Conservation (phyloP, 306 rosid species). For the Cucurbita argyrosperma region DNA sequence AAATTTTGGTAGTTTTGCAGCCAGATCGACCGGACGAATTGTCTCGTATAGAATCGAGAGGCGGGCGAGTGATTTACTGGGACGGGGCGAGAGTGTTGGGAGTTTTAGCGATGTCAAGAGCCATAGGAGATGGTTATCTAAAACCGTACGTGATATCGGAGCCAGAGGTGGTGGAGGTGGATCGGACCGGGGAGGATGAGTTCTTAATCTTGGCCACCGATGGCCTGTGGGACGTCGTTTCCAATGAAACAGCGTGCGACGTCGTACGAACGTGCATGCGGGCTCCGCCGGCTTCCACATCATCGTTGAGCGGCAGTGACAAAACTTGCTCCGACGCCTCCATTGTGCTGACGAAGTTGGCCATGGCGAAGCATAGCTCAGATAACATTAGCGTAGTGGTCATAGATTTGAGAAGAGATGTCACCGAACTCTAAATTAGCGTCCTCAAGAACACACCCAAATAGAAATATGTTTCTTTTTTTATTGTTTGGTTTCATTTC, state of each 20-base stretch:
- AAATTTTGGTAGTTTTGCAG: not conserved
- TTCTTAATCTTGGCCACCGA: slow-evolving; percentile 76
- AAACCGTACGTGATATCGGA: slow-evolving; percentile 76
- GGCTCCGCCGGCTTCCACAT: slow-evolving; percentile 21
- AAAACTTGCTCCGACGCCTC: slow-evolving; percentile 73
- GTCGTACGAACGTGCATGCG: slow-evolving; percentile 55
- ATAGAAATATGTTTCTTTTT: no score
- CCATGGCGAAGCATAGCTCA: slow-evolving; percentile 66
- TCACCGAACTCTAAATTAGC: not conserved
- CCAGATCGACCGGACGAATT: slow-evolving; percentile 80
- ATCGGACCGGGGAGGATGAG: slow-evolving; percentile 55
- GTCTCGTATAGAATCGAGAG: slow-evolving; percentile 52
- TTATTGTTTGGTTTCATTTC: no score
- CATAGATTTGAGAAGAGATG: slow-evolving; percentile 37
- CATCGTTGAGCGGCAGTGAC: slow-evolving; percentile 13
- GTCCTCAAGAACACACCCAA: no score
- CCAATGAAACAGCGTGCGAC: slow-evolving; percentile 69
- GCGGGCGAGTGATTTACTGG: slow-evolving; percentile 89
- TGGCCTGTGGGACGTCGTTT: slow-evolving; percentile 85
- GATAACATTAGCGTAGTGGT: slow-evolving; percentile 88
- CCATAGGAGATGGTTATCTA: slow-evolving; percentile 71
- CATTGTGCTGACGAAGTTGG: slow-evolving; percentile 65
- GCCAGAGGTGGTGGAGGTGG: slow-evolving; percentile 70
- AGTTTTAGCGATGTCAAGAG: slow-evolving; percentile 82
- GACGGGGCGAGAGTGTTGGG: slow-evolving; percentile 82